Percentiles rank a stretch among this genome's conserved stretches.
phyloP scores from a whole-genome alignment of 306 rosid species.

The Cajanus cajan region DNA sequence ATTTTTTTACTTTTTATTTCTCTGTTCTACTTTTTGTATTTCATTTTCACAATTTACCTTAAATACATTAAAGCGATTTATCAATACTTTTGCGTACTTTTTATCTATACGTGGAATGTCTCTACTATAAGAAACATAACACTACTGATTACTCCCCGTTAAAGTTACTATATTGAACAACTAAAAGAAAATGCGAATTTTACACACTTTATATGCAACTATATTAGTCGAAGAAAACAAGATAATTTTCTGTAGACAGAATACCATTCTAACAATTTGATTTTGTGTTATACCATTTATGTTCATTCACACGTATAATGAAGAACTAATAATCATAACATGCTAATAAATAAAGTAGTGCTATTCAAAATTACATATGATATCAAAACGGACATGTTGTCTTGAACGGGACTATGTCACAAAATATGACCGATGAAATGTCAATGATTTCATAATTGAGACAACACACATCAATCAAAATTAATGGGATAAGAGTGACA shows the following conservation, averaged over 20 bases:
- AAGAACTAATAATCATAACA: no score
- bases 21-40: no score
- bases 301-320: neutral
- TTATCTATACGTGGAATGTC: no score
- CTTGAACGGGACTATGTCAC: no score
- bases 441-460: constrained; percentile 1
- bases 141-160: neutral
- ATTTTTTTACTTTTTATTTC: no score
- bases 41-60: neutral
- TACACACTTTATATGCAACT: neutral
- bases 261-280: neutral
- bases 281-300: neutral
- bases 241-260: neutral
- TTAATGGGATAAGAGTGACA: constrained; percentile 6
- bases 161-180: neutral
- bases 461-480: constrained; percentile 10
- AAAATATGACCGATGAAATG: constrained; percentile 7
- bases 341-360: neutral
- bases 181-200: neutral
- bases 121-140: no score
- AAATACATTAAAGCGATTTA: no score
- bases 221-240: neutral
- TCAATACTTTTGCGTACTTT: no score
- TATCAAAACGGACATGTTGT: neutral
- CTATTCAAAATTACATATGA: no score